phyloP scores from a whole-genome alignment of 371 early-diverging fungal species.

The Aphelidium insulamus region DNA sequence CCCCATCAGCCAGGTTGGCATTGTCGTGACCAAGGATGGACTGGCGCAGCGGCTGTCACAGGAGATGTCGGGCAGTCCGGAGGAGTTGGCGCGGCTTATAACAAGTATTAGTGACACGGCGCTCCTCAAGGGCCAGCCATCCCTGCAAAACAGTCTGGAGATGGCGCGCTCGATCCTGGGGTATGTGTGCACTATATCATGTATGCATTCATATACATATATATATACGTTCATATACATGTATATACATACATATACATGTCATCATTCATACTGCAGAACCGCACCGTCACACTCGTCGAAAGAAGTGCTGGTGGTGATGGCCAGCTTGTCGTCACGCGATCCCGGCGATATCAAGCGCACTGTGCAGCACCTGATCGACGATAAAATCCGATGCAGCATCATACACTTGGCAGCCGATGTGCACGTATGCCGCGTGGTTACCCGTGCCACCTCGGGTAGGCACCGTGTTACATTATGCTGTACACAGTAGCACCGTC shows the following conservation, averaged over 20 bases:
- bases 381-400: conserved; percentile 49
- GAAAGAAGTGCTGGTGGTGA: conserved; percentile 59
- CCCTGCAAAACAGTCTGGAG: conserved; percentile 74
- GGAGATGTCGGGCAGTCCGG: too few relatives aligned
- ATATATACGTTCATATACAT: conserved; percentile 2
- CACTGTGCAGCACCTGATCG: conserved; percentile 39
- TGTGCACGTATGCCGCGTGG: conserved; percentile 58
- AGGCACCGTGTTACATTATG: too few relatives aligned
- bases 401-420: conserved; percentile 77
- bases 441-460: too few relatives aligned
- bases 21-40: conserved; percentile 69
- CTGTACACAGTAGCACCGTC: too few relatives aligned
- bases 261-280: conserved; percentile 16
- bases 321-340: conserved; percentile 70
- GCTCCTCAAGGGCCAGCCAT: conserved; percentile 90
- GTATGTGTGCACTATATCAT: conserved; percentile 9
- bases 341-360: conserved; percentile 77
- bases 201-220: background rate
- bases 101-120: too few relatives aligned
- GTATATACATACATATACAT: background rate
- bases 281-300: conserved; percentile 82
- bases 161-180: conserved; percentile 38
- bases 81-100: too few relatives aligned
- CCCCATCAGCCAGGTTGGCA: conserved; percentile 71
- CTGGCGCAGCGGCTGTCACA: too few relatives aligned